Base-by-base conservation (phyloP, 164 flowering plant species). In the Brasenia schreberi region DNA sequence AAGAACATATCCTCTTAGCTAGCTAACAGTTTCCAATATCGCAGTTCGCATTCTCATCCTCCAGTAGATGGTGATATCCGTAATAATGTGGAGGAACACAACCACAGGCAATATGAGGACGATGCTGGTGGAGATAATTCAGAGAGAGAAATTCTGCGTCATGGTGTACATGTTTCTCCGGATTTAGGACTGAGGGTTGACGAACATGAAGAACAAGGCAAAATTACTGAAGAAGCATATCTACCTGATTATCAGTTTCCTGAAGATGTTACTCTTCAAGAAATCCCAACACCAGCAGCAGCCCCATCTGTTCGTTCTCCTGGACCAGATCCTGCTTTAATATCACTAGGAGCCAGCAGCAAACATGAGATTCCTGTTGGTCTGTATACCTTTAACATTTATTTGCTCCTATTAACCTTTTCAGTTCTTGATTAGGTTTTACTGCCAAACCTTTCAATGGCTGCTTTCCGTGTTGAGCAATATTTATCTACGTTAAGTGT, bases 91-190 rank as follows among this genome's bases (percentile, higher is more conserved):
- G 79, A 70, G 59, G 56, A 23, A 14, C 63, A n/a, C n/a, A 62
- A 65, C 62, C 58, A 67, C 64, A 64, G 64, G 70, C 17, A 5
- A 58, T 18, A 42, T 17, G 76, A 76, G 53, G 78, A 74, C 4
- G 67, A 19, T 66, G 64, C 70, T n/a, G 69, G 79, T 66, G 71
- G 68, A 63, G 71, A 73, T 68, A 11, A 72, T 16, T 85, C 83
- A 16, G 87, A 77, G 59, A 68, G 78, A 18, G 98, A 93, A 79
- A 65, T 76, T 23, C 66, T 75, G 82, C 86, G 90, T 19, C 89
- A 85, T 71, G 82, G 82, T 67, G 66, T 42, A 43, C 78, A 61
- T 75, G 53, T 45, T 45, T 45, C 53, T 45, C 27, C 27, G 2
- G 53, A 12, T 7, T 45, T 12, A 45, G 12, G 11, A 2, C 53